A percentile compares a stretch with the other conserved stretches of the same genome.
Evolutionary conservation across 441 rosid species (phyloP).

Genomic region (Jatropha multifida): DNA sequence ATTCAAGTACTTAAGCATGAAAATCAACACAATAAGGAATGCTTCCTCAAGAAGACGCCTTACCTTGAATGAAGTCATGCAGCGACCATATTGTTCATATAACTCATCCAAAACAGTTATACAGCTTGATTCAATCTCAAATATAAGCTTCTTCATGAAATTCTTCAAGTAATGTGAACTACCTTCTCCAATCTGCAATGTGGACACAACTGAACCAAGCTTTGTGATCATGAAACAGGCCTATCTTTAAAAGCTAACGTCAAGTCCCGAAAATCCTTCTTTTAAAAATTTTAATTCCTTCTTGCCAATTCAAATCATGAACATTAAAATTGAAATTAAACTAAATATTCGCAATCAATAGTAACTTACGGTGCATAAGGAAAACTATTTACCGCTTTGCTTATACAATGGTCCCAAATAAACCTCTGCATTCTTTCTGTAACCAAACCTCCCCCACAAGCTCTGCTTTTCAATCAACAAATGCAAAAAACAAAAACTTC

Average conservation of each 20-base stretch:
- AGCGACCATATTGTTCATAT: constrained; percentile 60
- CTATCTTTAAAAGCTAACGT: background rate
- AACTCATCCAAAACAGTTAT: constrained; percentile 66
- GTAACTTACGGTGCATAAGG: background rate
- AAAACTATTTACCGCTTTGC: constrained; percentile 39
- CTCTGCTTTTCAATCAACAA: constrained; percentile 35
- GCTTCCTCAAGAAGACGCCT: constrained; percentile 6
- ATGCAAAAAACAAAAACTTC: background rate
- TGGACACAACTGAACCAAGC: constrained; percentile 15
- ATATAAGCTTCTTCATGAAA: constrained; percentile 72
- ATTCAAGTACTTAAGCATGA: background rate
- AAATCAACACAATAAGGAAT: background rate
- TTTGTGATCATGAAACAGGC: constrained; percentile 7
- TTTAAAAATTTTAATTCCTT: background rate
- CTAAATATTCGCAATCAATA: background rate
- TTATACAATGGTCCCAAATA: constrained; percentile 61
- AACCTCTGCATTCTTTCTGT: constrained; percentile 62
- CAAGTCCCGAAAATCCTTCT: background rate
- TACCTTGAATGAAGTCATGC: constrained; percentile 68
- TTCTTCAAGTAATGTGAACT: constrained; percentile 52
- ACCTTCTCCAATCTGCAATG: constrained; percentile 48
- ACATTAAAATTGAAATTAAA: background rate
- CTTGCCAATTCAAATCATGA: background rate
- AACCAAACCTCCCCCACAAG: constrained; percentile 56
- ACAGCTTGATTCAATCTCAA: constrained; percentile 59